Evolutionary conservation across 179 eudicot genomes (phyloP).

Genomic region (Actinidia chinensis): DNA sequence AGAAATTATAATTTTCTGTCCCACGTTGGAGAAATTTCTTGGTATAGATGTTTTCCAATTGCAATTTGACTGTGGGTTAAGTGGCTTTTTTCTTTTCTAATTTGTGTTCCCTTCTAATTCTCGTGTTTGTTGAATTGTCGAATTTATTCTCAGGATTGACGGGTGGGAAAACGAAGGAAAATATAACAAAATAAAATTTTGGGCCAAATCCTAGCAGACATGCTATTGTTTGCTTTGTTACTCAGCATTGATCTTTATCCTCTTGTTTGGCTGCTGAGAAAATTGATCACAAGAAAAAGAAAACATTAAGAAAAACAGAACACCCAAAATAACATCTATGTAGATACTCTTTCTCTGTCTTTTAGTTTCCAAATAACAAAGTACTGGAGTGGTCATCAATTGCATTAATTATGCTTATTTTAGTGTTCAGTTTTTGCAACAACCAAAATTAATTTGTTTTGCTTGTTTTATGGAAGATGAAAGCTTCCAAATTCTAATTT

Average conservation of each 20-base stretch:
- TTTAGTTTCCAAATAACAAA: neutral
- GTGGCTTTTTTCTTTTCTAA: too few species aligned
- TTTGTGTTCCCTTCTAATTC: too few species aligned
- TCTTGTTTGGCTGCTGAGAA: conserved; percentile 5
- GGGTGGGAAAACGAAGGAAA: too few species aligned
- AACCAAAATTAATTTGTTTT: neutral
- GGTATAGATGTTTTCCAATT: neutral
- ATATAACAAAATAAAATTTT: too few species aligned
- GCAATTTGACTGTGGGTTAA: neutral
- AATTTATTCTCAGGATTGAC: too few species aligned
- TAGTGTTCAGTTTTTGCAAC: neutral
- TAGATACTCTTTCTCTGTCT: neutral
- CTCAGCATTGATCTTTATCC: neutral
- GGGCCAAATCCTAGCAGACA: too few species aligned
- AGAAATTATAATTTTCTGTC: neutral
- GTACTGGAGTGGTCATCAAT: neutral
- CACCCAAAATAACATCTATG: neutral
- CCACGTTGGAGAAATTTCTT: neutral
- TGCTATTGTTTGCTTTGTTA: neutral
- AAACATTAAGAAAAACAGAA: neutral
- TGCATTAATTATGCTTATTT: neutral
- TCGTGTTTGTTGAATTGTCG: too few species aligned
- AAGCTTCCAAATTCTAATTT: too few species aligned
- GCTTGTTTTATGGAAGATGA: neutral
- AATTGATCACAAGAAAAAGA: conserved; percentile 4